Conservation (phyloP, 192 early-diverging fungal genomes). For the Piromyces sp. region DNA sequence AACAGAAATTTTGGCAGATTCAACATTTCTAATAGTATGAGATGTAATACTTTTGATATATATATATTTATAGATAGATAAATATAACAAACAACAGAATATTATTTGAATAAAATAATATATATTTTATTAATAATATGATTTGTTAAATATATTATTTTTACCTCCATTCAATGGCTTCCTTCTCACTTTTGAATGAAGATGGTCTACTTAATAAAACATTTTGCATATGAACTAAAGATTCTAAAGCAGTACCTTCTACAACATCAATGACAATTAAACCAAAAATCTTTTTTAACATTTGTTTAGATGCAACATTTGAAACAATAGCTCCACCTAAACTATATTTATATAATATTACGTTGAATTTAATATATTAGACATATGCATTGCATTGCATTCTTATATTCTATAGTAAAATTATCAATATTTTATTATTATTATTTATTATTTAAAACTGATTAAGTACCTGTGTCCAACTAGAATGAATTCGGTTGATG, state of each 20-base stretch:
- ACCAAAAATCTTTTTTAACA: conserved; percentile 31
- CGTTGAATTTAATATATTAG: no score
- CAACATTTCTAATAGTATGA: conserved; percentile 35
- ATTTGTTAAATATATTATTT: background rate
- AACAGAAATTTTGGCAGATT: conserved; percentile 53
- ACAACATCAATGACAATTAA: conserved; percentile 61
- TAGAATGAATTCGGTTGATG: conserved; percentile 33
- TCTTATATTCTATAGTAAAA: no score
- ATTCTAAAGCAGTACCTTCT: conserved; percentile 48
- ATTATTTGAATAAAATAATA: no score
- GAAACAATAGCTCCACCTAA: conserved; percentile 65
- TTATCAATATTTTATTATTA: no score
- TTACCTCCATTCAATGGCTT: conserved; percentile 40
- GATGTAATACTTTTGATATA: conserved; percentile 41
- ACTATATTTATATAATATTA: conserved; percentile 10
- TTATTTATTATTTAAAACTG: no score
- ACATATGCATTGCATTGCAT: no score
- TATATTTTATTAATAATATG: background rate
- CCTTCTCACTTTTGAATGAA: conserved; percentile 20
- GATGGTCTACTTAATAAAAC: conserved; percentile 24
- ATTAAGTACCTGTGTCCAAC: conserved; percentile 76
- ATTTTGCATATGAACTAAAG: conserved; percentile 22
- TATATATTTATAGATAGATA: no score
- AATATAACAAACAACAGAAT: no score
- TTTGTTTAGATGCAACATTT: conserved; percentile 29